Evolutionary conservation across 768 basidiomycete genomes (phyloP).

Genomic region (Gelatoporia subvermispora): DNA sequence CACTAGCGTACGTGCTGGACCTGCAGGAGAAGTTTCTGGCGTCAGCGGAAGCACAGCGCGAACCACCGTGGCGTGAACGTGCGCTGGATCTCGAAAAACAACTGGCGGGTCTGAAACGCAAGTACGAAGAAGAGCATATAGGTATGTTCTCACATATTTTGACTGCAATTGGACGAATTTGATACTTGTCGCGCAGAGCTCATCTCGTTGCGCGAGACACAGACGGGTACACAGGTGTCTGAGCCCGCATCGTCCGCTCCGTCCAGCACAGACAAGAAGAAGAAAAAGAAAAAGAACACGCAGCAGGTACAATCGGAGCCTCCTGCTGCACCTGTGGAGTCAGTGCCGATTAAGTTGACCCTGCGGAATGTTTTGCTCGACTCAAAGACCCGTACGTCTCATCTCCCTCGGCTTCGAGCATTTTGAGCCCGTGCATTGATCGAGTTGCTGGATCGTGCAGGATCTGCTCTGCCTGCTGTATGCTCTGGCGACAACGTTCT

Average conservation of each 20-base stretch:
- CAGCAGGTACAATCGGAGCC: background rate
- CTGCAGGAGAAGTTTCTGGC: constrained; percentile 31
- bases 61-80: constrained; percentile 33
- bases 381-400: background rate
- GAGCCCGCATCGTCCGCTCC: background rate
- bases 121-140: constrained; percentile 38
- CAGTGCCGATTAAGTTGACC: background rate
- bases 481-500: background rate
- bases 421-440: too few species aligned
- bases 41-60: constrained; percentile 17
- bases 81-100: constrained; percentile 40
- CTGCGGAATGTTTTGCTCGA: background rate
- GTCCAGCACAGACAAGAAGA: constrained; percentile 1
- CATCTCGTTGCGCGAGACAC: background rate
- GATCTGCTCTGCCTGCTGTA: background rate
- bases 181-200: background rate
- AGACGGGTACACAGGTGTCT: background rate
- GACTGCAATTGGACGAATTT: background rate
- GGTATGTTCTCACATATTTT: constrained; percentile 31
- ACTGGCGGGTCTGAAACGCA: constrained; percentile 30
- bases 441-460: background rate
- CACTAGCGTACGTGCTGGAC: constrained; percentile 41
- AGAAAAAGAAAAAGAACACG: background rate
- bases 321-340: background rate
- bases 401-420: background rate